These are phyloP conservation scores for Ajuga reptans DNA, from an alignment of 305 asterid genomes.

Conservation along the genomic window DNA sequence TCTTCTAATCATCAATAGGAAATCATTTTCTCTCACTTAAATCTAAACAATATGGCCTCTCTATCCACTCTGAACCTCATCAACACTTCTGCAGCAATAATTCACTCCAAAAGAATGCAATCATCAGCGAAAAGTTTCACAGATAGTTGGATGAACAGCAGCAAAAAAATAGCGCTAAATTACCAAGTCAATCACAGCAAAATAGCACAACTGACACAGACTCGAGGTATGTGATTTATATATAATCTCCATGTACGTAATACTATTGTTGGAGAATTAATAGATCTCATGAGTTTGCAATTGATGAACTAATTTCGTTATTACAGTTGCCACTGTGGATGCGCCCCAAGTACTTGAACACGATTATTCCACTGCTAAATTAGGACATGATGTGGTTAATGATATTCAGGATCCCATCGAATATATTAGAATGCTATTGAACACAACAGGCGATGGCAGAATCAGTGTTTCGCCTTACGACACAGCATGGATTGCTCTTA, in stretches of 20 bases:
- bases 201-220: background rate
- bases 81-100: background rate
- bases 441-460: background rate
- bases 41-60: constrained; percentile 12
- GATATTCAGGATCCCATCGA: background rate
- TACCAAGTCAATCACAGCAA: background rate
- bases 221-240: background rate
- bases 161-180: background rate
- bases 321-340: constrained; percentile 16
- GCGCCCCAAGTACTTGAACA: background rate
- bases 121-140: background rate
- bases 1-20: too few species aligned
- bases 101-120: background rate
- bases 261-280: too few species aligned
- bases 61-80: background rate
- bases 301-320: background rate
- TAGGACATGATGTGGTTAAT: constrained; percentile 8
- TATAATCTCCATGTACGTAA: background rate
- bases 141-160: constrained; percentile 1
- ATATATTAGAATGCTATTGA: background rate
- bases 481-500: constrained; percentile 11
- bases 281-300: background rate
- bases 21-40: too few species aligned
- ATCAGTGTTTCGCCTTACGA: background rate
- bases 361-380: background rate